Base-by-base conservation (phyloP, 1,284 basidiomycete species). In the Fomitiporia mediterranea region DNA sequence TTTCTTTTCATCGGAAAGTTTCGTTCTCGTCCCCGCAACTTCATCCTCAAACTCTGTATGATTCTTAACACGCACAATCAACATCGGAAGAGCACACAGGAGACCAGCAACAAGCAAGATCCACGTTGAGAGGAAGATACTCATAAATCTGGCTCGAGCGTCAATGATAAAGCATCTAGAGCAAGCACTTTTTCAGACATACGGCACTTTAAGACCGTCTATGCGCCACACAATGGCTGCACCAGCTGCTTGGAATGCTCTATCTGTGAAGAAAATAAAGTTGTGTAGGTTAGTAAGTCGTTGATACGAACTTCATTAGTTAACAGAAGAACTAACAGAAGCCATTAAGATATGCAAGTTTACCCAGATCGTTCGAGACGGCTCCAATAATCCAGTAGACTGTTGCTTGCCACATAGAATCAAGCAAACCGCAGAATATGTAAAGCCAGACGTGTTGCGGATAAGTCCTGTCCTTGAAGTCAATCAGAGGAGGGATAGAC, bases 361-460 rank as follows among this genome's bases (percentile, higher is more conserved):
- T 72, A 21, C 66, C 64, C 0, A 72, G 62, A 27, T 75, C 64
- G 32, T 76, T 75, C 17, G 68, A 70, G 68, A 76, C 70, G 17
- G 72, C 70, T 1, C 74, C 74, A 65, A 73, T 72, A 32, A 74
- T 67, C 74, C 72, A 73, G 61, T 74, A 75, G 4, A 67, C 65
- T 19, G 68, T 71, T 2, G 73, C 75, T 56, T 76, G 75, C 72
- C 72, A 77, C 68, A 75, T 71, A 4, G 75, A 66, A 55, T 77
- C 74, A 28, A 74, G 66, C 1, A 75, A 21, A 1, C 72, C 72
- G 47, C 65, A 74, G 57, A 74, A 72, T 47, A 74, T 68, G 64
- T 74, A 74, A n/a, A 76, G 67, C 64, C 68, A 68, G 3, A 73
- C 61, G 32, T 68, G 64, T 1, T 68, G 66, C 0, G 70, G 64